Conservation (phyloP, 169 alveolate species). For the Eimeria tenella region DNA sequence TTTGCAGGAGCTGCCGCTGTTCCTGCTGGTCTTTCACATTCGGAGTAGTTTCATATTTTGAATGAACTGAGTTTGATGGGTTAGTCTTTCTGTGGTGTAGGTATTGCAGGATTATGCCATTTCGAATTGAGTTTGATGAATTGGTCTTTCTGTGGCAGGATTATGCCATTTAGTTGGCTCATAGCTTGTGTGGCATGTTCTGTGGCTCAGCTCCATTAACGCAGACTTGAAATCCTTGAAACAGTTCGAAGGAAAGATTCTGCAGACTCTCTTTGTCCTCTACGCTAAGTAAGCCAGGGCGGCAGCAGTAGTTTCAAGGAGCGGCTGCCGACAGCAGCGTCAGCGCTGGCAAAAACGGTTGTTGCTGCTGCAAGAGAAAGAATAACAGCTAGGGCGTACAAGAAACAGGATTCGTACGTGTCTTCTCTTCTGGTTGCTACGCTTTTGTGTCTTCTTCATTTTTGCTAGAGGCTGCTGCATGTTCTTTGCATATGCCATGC, state of each 20-base stretch:
- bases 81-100: too few relatives aligned
- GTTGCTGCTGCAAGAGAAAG: conserved; percentile 8
- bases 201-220: conserved; percentile 13
- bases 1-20: not conserved
- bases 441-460: conserved; percentile 4
- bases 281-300: conserved; percentile 62
- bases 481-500: conserved; percentile 1
- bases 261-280: conserved; percentile 15
- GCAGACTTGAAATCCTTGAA: conserved; percentile 25
- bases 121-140: too few relatives aligned
- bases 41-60: not conserved
- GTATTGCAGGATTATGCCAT: not conserved
- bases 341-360: not conserved
- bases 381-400: not conserved
- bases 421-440: not conserved
- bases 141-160: not conserved
- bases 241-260: conserved; percentile 25
- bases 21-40: not conserved
- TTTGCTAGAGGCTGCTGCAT: not conserved
- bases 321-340: not conserved
- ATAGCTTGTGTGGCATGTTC: not conserved
- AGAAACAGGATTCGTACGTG: too few relatives aligned
- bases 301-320: not conserved
- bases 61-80: not conserved
- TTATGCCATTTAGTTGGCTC: not conserved